Base-by-base conservation (phyloP, 257 asterid species). In the Solanum medicagineum region DNA sequence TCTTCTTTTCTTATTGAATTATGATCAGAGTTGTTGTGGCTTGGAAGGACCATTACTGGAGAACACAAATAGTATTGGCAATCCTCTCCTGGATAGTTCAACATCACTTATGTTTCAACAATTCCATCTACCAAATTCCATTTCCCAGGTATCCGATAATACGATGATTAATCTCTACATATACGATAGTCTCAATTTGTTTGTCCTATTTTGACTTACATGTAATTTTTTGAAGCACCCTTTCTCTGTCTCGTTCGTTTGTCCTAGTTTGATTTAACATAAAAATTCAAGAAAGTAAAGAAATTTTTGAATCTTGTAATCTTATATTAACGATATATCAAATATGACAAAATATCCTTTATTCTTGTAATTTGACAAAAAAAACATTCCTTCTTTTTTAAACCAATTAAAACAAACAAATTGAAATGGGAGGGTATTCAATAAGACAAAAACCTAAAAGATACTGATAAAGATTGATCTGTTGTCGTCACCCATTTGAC, bases 31-130 rank as follows among this genome's bases (percentile, higher is more conserved):
- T 74, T 87, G 85, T 62, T 86, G 84, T 85, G 88, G 84, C 86
- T 85, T 90, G 91, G 84, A 80, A 88, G 81, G 89, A 79, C 87
- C 92, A 86, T 85, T 91, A 85, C 81, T 87, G 75, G 84, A 63
- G 22, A 85, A 71, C 57, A 12, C 59, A 74, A 74, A 14, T 74
- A 47, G 81, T 74, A 4, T 36, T 3, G 36, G 84, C 85, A 87
- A 86, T 86, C 85, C 86, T 80, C 87, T 85, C 82, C 60, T 89
- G 84, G 93, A 93, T 45, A 84, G 84, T 86, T 87, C 96, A 83
- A 66, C 87, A 86, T 89, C 92, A 69, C 84, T 83, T 74, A 65
- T 86, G 49, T 89, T 89, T 54, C 95, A 91, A 59, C 92, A 93
- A 81, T 57, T 85, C 85, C 92, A 91, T 59, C 19, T 62, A 10